Conservation (phyloP, 352 stramenopile species). For the Phytopythium montanum region DNA sequence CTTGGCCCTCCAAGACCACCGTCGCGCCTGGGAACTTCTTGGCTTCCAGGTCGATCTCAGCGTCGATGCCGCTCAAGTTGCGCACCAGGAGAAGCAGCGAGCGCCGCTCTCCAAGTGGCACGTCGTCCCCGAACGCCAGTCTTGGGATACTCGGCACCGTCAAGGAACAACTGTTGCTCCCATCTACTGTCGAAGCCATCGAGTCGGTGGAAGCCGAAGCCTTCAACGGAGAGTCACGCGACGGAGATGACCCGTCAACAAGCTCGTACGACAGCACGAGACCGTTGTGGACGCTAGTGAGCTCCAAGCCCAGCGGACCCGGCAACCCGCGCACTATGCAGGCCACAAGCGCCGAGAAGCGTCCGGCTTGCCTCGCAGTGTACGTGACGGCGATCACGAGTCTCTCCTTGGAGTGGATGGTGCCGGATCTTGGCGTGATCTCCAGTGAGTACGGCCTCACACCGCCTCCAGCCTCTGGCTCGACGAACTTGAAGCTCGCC, state of each 20-base stretch:
- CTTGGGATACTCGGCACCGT: slow-evolving; percentile 25
- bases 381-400: slow-evolving; percentile 47
- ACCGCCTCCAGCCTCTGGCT: slow-evolving; percentile 35
- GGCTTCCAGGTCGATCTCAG: slow-evolving; percentile 49
- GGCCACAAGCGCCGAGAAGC: slow-evolving; percentile 49
- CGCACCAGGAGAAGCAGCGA: slow-evolving; percentile 50
- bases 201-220: slow-evolving; percentile 15
- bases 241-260: slow-evolving; percentile 6
- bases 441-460: slow-evolving; percentile 37
- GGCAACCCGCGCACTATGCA: slow-evolving; percentile 59
- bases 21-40: slow-evolving; percentile 42
- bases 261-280: slow-evolving; percentile 80
- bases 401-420: slow-evolving; percentile 60
- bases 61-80: slow-evolving; percentile 79
- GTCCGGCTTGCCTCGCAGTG: slow-evolving; percentile 48
- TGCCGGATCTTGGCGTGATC: slow-evolving; percentile 40
- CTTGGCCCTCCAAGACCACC: background rate
- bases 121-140: slow-evolving; percentile 56
- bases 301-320: slow-evolving; percentile 56
- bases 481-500: slow-evolving; percentile 68
- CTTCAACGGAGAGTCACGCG: background rate
- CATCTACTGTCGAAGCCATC: background rate
- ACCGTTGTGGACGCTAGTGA: slow-evolving; percentile 65
- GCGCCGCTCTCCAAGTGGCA: slow-evolving; percentile 54
- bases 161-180: background rate